phyloP scores from a whole-genome alignment of 108 stramenopile genomes.

The Nitzschia sp. region DNA sequence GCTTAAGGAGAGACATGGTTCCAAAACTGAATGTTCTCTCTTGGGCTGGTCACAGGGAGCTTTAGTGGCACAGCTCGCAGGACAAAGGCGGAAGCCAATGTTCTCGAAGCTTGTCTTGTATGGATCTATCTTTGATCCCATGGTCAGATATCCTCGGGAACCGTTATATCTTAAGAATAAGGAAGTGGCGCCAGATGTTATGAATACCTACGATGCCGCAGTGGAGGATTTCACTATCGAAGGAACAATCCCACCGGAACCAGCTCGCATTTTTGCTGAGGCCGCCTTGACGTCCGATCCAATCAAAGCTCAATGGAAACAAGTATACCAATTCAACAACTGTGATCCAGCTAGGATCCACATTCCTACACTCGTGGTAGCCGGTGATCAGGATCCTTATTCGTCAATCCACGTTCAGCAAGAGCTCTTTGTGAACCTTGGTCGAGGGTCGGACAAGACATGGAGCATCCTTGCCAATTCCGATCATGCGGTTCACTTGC shows the following conservation, averaged over 20 bases:
- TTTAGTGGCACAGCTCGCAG: conserved; percentile 80
- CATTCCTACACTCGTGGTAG: conserved; percentile 80
- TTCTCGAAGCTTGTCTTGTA: conserved; percentile 81
- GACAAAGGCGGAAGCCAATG: conserved; percentile 51
- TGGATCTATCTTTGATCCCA: conserved; percentile 83
- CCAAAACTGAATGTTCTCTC: conserved; percentile 36
- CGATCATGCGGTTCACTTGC: conserved; percentile 84
- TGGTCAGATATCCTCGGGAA: conserved; percentile 69
- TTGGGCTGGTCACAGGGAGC: conserved; percentile 89
- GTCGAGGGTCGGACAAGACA: conserved; percentile 67
- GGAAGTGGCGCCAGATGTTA: conserved; percentile 25
- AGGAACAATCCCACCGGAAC: conserved; percentile 70
- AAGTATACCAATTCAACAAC: conserved; percentile 88
- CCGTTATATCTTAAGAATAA: conserved; percentile 55
- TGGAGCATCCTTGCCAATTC: conserved; percentile 85
- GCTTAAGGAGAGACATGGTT: conserved; percentile 56
- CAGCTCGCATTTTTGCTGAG: conserved; percentile 67
- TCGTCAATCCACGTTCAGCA: conserved; percentile 66
- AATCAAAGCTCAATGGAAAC: conserved; percentile 81
- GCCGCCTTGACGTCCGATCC: conserved; percentile 81
- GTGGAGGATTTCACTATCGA: conserved; percentile 88
- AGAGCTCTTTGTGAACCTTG: conserved; percentile 73
- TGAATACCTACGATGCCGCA: conserved; percentile 75
- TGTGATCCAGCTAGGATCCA: conserved; percentile 79
- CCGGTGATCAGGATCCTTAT: conserved; percentile 84